Evolutionary conservation across 148 eudicot genomes (phyloP), one percentile per base, ranked within the genome.

Genomic region (Fagopyrum tataricum): DNA sequence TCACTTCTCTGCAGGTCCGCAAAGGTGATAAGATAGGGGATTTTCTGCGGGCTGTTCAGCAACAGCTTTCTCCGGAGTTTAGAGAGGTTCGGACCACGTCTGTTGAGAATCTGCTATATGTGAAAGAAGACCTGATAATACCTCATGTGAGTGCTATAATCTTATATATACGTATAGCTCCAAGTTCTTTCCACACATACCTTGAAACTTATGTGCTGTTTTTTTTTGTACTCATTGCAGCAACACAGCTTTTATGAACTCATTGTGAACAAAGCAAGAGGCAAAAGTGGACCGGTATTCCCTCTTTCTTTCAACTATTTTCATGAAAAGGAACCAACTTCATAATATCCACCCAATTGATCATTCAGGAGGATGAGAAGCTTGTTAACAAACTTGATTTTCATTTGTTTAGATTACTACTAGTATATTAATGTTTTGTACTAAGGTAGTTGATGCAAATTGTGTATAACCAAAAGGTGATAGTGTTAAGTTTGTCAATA

Each of bases 191-290:
- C 69, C 69, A 31, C 15, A 43, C 44, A 64, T 31, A 13, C 43
- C 18, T 37, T 13, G 18, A 37, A 6, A 31, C 44, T 64, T 37
- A 64, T 12, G 39, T 64, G 44, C 69, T 15, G 21, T 10, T 39
- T 31, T 14, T 14, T 37, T 39, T 20, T 64, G 44, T 14, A 41
- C 76, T 51, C 2, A 3, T 31, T 83, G 67, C 87, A 94, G 98
- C 98, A 94, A 91, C 91, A 94, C 85, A 94, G 96, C 81, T 94
- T 94, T 80, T 89, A 94, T 82, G 98, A 94, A 82, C 85, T 94
- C 84, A 94, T 94, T 73, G 84, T 90, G 46, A 94, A 94, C 91
- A 94, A 94, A 87, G 98, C 98, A 7, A 84, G 98, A 84, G 98
- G 98, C 73, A 94, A 94, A 82, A 94, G 98, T 87, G 98, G 98